phyloP scores from a whole-genome alignment of 139 green algal genomes.

The Monoraphidium neglectum region DNA sequence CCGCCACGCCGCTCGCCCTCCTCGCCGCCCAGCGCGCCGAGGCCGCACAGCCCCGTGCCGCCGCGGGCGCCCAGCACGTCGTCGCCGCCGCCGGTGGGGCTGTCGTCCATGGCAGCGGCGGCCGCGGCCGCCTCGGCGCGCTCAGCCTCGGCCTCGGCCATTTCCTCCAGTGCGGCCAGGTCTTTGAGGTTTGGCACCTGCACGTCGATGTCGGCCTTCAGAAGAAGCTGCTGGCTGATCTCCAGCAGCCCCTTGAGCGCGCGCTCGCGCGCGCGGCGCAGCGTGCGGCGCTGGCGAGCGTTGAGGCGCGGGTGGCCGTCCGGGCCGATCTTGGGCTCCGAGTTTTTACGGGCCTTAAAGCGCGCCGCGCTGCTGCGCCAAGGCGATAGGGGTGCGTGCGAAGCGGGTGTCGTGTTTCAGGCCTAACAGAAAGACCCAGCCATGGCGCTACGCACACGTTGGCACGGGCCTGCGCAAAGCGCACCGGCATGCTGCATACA shows the following conservation, averaged over 20 bases:
- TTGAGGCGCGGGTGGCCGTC: constrained; percentile 49
- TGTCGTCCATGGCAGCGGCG: neutral
- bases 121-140: neutral
- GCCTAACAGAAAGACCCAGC: neutral
- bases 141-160: constrained; percentile 22
- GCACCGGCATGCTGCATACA: no score
- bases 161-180: constrained; percentile 20
- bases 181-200: constrained; percentile 16
- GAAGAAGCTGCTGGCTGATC: constrained; percentile 41
- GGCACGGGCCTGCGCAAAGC: no score
- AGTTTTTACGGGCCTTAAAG: constrained; percentile 36
- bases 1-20: no score
- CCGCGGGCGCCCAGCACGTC: neutral
- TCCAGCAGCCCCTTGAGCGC: constrained; percentile 57
- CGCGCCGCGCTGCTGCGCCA: neutral
- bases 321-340: constrained; percentile 28
- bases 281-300: constrained; percentile 60
- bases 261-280: constrained; percentile 55
- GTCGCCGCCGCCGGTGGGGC: neutral
- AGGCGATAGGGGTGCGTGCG: neutral
- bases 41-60: no score
- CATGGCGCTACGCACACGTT: neutral
- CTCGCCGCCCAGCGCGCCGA: no score
- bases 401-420: neutral
- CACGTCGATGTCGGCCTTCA: constrained; percentile 26